Conservation (phyloP, 108 stramenopile genomes). For the Skeletonema grethae region DNA sequence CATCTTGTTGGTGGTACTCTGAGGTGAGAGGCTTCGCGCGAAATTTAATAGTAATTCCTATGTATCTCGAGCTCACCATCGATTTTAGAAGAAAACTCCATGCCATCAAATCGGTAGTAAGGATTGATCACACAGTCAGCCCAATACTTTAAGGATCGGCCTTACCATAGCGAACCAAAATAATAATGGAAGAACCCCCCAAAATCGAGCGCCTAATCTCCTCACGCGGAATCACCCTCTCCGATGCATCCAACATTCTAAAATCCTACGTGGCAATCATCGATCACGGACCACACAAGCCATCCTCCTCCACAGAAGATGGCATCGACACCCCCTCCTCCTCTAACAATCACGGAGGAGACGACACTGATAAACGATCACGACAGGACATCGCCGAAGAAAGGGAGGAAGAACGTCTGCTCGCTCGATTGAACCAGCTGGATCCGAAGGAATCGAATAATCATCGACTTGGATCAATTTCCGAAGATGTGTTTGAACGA, state of each 20-base stretch:
- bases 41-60: no score
- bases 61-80: no score
- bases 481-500: constrained; percentile 39
- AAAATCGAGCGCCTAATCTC: constrained; percentile 35
- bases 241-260: constrained; percentile 31
- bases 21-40: no score
- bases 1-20: no score
- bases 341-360: not conserved
- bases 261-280: constrained; percentile 23
- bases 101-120: no score
- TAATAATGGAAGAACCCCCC: constrained; percentile 45
- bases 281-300: constrained; percentile 6
- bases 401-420: constrained; percentile 29
- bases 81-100: no score
- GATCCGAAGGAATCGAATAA: not conserved
- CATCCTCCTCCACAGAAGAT: not conserved
- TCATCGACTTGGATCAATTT: constrained; percentile 6
- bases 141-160: no score
- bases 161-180: not conserved
- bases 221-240: constrained; percentile 42
- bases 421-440: constrained; percentile 21
- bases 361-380: not conserved
- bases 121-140: no score
- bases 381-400: constrained; percentile 12
- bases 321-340: not conserved